A percentile compares a stretch with the other conserved stretches of the same genome.
phyloP scores from a whole-genome alignment of 768 basidiomycete genomes.

The Auricularia cornea region DNA sequence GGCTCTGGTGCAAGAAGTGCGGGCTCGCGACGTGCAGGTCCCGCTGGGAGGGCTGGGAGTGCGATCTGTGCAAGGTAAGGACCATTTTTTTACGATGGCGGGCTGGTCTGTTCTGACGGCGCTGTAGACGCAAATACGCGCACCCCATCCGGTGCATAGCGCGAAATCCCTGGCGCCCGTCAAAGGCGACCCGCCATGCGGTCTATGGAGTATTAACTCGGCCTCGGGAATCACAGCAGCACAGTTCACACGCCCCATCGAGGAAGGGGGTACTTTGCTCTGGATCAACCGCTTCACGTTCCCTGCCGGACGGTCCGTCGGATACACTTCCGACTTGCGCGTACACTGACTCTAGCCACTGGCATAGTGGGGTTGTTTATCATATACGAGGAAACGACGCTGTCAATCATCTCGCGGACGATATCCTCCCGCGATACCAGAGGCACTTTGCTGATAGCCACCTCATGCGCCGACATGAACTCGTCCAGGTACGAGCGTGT shows the following conservation, averaged over 20 bases:
- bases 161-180: too few relatives aligned
- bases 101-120: not conserved
- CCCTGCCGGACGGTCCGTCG: slow-evolving; percentile 13
- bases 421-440: slow-evolving; percentile 60
- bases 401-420: slow-evolving; percentile 38
- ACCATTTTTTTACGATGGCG: not conserved
- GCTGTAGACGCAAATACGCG: not conserved
- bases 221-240: too few relatives aligned
- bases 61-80: slow-evolving; percentile 47
- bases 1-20: slow-evolving; percentile 60
- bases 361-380: slow-evolving; percentile 64
- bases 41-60: slow-evolving; percentile 72
- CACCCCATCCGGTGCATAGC: too few relatives aligned
- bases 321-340: not conserved
- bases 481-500: slow-evolving; percentile 46
- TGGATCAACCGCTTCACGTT: slow-evolving; percentile 36
- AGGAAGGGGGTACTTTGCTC: too few relatives aligned
- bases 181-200: too few relatives aligned
- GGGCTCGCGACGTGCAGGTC: slow-evolving; percentile 71
- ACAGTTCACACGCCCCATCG: too few relatives aligned
- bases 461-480: slow-evolving; percentile 66
- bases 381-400: slow-evolving; percentile 36
- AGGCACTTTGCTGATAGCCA: slow-evolving; percentile 46
- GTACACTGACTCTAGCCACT: slow-evolving; percentile 25
- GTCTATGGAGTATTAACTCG: too few relatives aligned